Conservation (phyloP, 192 early-diverging fungal genomes). For the Backusella luteola region DNA sequence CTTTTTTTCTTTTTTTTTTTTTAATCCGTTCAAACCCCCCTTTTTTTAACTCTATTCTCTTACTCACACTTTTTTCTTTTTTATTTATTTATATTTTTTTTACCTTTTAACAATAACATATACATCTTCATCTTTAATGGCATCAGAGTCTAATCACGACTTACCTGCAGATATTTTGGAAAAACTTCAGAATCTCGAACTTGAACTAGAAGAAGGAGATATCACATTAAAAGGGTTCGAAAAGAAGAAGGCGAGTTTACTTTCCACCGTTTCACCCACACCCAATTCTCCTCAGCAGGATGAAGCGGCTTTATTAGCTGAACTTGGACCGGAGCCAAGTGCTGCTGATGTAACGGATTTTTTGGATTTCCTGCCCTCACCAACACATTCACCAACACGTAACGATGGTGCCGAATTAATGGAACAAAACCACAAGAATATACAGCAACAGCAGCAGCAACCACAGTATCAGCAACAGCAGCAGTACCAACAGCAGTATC, state of each 20-base stretch:
- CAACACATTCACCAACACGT: constrained; percentile 31
- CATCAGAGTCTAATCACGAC: constrained; percentile 17
- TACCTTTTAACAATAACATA: not conserved
- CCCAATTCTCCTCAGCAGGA: constrained; percentile 1
- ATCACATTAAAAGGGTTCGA: constrained; percentile 76
- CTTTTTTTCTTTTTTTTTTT: not conserved
- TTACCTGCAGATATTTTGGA: constrained; percentile 27
- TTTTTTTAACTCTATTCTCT: not conserved
- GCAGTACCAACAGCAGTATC: not conserved
- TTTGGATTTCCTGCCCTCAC: constrained; percentile 36
- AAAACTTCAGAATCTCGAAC: constrained; percentile 33
- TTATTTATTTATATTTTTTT: not conserved
- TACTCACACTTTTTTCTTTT: not conserved
- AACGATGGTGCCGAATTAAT: constrained; percentile 16
- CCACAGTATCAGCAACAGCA: not conserved
- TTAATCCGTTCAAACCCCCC: not conserved
- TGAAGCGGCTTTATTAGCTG: constrained; percentile 13
- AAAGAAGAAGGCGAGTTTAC: constrained; percentile 45
- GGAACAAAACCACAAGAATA: constrained; percentile 14
- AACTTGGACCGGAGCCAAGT: constrained; percentile 35
- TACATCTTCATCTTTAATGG: constrained; percentile 11
- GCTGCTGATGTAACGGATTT: constrained; percentile 39
- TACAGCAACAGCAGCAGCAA: not conserved
- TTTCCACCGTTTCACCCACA: constrained; percentile 1
- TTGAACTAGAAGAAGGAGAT: constrained; percentile 61